Evolutionary conservation across 73 alveolate species (phyloP), one percentile per base, ranked within the genome.

Genomic region (Loxodes magnus): DNA sequence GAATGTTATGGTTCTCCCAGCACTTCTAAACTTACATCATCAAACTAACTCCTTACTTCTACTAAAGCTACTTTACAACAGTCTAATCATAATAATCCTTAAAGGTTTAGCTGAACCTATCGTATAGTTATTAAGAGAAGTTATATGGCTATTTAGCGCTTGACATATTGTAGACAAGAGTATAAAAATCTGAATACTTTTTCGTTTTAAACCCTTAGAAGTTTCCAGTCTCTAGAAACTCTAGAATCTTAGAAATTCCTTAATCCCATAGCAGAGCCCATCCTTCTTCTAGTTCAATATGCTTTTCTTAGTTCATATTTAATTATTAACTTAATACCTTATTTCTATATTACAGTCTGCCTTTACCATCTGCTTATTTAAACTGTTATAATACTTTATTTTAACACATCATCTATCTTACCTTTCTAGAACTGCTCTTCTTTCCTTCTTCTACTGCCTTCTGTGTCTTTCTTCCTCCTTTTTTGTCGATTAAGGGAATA

Each of bases 1-100:
- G 57, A 0, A 61, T 53, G 28, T 61, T 39, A 43, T 75, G 80
- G 14, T 68, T 27, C 4, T 33, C 44, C 84, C 90, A 75, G 27
- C 35, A 17, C 9, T 25, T 24, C n/a, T 24, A 17, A 0, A 46
- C 10, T 7, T n/a, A 7, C 7, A 22, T 46, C 15, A 46, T 2
- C 2, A 46, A 19, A 1, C 21, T 19, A n/a, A 46, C 6, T 10
- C n/a, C 50, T 14, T 37, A 46, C 5, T 38, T 28, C 27, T 46
- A 9, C 9, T 16, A 9, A 9, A 10, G 2, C 5, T 25, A 9
- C 27, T 10, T 21, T 10, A 41, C 43, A 20, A 9, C n/a, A 7
- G n/a, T 16, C 43, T 46, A 19, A 10, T 24, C 27, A 7, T 16
- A n/a, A 22, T 46, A 46, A 23, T 16, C 15, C 27, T 46, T 24